These are phyloP conservation scores for Fusarium citri DNA, from an alignment of 2,329 filamentous ascomycete genomes.

Conservation along the genomic window DNA sequence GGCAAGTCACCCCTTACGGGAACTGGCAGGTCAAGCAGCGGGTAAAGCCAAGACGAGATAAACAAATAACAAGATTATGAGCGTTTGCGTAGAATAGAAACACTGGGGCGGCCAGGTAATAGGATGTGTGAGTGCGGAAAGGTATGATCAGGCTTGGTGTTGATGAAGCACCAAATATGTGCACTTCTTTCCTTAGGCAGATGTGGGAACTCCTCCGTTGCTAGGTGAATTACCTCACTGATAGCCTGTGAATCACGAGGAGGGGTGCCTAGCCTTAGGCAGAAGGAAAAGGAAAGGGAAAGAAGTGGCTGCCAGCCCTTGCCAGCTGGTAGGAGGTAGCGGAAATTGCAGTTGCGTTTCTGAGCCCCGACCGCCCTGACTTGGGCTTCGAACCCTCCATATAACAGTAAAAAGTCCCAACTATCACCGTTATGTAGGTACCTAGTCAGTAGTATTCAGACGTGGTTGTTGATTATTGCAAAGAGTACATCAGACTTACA, in stretches of 20 bases:
- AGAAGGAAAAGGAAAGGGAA: background rate
- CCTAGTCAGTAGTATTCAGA: background rate
- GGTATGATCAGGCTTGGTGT: background rate
- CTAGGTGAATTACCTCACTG: background rate
- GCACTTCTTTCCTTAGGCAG: background rate
- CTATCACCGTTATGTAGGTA: background rate
- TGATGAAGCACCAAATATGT: background rate
- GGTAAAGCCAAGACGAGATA: background rate
- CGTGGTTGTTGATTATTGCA: background rate
- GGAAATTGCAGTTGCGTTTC: background rate
- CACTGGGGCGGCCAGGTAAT: no score
- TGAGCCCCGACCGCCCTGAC: no score
- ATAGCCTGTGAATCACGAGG: background rate
- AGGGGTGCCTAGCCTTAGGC: background rate
- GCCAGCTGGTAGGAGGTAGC: background rate
- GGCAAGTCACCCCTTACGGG: background rate
- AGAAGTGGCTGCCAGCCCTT: background rate
- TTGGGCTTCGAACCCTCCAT: background rate
- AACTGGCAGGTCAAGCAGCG: background rate
- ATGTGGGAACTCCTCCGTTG: background rate
- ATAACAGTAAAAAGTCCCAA: background rate
- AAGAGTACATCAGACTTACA: background rate
- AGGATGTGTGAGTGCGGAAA: background rate
- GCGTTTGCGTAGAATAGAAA: background rate
- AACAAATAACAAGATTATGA: background rate